Evolutionary conservation across 129 eudicot species (phyloP).

Genomic region (Logfia minima): DNA sequence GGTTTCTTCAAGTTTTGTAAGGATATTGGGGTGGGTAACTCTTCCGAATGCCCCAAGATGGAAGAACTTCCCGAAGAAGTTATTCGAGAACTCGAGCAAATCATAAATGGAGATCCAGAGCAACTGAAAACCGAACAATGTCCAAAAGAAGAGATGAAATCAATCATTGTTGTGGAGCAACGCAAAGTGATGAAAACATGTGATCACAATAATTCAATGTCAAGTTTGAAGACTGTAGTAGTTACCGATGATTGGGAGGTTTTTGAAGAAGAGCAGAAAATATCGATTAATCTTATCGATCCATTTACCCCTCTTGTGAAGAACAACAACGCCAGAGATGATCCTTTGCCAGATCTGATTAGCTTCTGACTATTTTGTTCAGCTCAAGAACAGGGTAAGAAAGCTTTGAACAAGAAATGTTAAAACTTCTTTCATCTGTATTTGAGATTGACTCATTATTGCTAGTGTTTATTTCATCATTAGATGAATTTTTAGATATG

Average conservation of each 20-base stretch:
- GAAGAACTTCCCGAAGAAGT: constrained; percentile 47
- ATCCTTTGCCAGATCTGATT: constrained; percentile 56
- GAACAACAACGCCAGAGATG: constrained; percentile 14
- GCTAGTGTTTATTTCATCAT: constrained; percentile 1
- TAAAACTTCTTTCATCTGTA: neutral
- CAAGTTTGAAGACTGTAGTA: constrained; percentile 44
- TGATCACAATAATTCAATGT: constrained; percentile 16
- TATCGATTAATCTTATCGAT: neutral
- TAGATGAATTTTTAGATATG: neutral
- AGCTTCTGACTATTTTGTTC: constrained; percentile 30
- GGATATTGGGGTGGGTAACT: constrained; percentile 56
- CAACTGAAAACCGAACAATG: neutral
- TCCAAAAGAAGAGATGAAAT: constrained; percentile 28
- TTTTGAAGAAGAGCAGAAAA: constrained; percentile 47
- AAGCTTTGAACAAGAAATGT: constrained; percentile 13
- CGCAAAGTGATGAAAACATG: neutral
- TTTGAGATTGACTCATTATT: neutral
- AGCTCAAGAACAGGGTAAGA: constrained; percentile 20
- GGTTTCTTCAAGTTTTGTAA: constrained; percentile 48
- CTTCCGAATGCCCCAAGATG: constrained; percentile 48
- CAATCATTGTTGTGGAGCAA: constrained; percentile 21
- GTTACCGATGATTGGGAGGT: constrained; percentile 65
- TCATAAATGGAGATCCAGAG: constrained; percentile 14
- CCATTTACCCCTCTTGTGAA: neutral
- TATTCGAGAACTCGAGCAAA: constrained; percentile 12